Base-by-base conservation (phyloP, 2,329 filamentous ascomycete species). In the Exophiala sp. region DNA sequence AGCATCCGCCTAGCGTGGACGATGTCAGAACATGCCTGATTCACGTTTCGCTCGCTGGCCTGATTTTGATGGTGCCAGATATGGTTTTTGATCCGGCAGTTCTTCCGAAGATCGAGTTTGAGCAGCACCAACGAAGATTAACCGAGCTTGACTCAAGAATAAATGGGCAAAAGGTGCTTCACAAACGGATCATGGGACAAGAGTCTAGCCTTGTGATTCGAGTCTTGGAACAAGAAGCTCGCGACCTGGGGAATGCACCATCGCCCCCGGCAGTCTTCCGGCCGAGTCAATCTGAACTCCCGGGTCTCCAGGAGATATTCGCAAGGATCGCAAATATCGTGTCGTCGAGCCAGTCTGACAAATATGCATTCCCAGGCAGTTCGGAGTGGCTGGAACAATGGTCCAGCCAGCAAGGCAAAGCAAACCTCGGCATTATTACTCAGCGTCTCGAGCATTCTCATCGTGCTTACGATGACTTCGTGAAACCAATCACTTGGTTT, bases 31-130 rank as follows among this genome's bases (percentile, higher is more conserved):
- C 84, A 18, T 83, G 86, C 3, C 93, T 90, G 81, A 75, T 89
- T 22, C 76, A 85, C 43, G 82, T 95, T 53, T 84, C 87, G 1
- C 68, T 90, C 16, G 83, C 83, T 13, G 80, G 84, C 32, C 73
- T 97, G 41, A 79, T 79, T 55, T 74, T 96, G 2, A 96, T 91
- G 63, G 82, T 97, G 2, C 90, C 94, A 0, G 85, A 95, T 65
- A 83, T 84, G 58, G 78, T 86, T 2, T 93, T 91, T 61, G 93
- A 98, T 65, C 93, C 93, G 1, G 81, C 81, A 1, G 65, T 82
- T 27, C 72, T 71, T 43, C 68, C 78, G 5, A 73, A 74, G 45
- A 77, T 95, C 14, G 83, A 88, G 59, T 78, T 80, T 16, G 67
- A 76, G 46, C 70, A 79, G 18, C 76, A 84, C 62, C 64, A 71